Evolutionary conservation across 106 monocot genomes (phyloP), one percentile per base, ranked within the genome.

Genomic region (Allium sativum): DNA sequence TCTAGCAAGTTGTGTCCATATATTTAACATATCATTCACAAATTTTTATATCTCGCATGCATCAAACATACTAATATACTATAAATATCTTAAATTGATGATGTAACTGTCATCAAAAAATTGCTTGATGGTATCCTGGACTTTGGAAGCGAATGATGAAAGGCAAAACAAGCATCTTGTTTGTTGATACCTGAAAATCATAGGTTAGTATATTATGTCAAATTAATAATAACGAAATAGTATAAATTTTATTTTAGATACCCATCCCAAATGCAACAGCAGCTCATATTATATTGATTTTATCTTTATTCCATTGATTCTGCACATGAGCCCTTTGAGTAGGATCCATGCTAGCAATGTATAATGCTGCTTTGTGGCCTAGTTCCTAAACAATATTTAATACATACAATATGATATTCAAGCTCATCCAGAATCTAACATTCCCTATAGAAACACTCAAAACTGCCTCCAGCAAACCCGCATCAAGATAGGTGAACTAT

Each of bases 241-340:
- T n/a, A n/a, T n/a, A n/a, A n/a, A n/a, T n/a, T n/a, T n/a, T n/a
- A n/a, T n/a, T n/a, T 14, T n/a, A 14, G 14, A 44, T 85, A 98
- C 96, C 96, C 96, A 98, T 98, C 66, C 91, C 96, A 73, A 98
- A 98, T 40, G 96, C 96, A 14, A 98, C 87, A 48, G 96, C 91
- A 14, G 96, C 96, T 70, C 96, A 98, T 59, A 98, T 98, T 65
- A 98, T 88, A 66, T 87, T 91, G 42, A 91, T 82, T 70, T 85
- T 87, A 66, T 87, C 91, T 73, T 92, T 87, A 73, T 91, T 98
- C 96, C 96, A 98, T 65, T 98, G 91, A 53, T 78, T 78, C 59
- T 98, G 96, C 58, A 92, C 72, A 72, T 63, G 73, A 45, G 91
- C 70, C 75, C 91, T 78, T 64, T 98, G 82, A 63, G 55, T 51